Evolutionary conservation across 1,139 yeast species (phyloP), one percentile per base, ranked within the genome.

Genomic region (Magnusiomyces magnusii): DNA sequence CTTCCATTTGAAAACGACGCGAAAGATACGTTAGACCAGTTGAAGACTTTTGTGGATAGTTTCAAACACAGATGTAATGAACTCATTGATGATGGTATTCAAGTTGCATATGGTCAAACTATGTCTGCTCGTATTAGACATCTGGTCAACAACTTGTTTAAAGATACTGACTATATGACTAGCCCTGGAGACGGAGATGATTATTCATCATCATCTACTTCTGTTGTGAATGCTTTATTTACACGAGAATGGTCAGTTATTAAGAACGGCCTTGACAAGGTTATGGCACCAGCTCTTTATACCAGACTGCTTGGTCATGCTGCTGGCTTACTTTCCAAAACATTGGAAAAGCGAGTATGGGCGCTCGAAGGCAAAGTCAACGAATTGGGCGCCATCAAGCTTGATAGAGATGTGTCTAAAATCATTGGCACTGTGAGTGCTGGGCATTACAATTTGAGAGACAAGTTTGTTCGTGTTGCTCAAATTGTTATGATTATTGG

Each of bases 401-500:
- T 95, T 57, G 99, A 95, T 66, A 83, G 88, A 61, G 97, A 92
- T 70, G 75, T 92, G 53, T 84, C 93, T 47, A 78, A 82, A 54
- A 79, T 92, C 49, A 87, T 93, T 56, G 65, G 72, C 23, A 66
- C 67, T 24, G 69, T 72, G 19, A 68, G 73, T 28, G 73, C 70
- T 34, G 67, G 69, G 9, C 65, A 72, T 56, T 93, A 90, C 71
- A 81, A 80, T 53, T 75, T 91, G 66, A 78, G 97, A 63, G 93
- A 89, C 62, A 82, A 83, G 67, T 93, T 92, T 69, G 79, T 87
- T 1, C 78, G 90, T 61, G 84, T 90, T 2, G 90, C 96, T 0
- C 98, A 92, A 71, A 79, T 92, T 54, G 87, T 90, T 10, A 80
- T 89, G 76, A 76, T 90, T 54, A 77, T 91, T 49, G 95, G 96